Evolutionary conservation across 1,284 basidiomycete genomes (phyloP).

Genomic region (Tylopilus sp.): DNA sequence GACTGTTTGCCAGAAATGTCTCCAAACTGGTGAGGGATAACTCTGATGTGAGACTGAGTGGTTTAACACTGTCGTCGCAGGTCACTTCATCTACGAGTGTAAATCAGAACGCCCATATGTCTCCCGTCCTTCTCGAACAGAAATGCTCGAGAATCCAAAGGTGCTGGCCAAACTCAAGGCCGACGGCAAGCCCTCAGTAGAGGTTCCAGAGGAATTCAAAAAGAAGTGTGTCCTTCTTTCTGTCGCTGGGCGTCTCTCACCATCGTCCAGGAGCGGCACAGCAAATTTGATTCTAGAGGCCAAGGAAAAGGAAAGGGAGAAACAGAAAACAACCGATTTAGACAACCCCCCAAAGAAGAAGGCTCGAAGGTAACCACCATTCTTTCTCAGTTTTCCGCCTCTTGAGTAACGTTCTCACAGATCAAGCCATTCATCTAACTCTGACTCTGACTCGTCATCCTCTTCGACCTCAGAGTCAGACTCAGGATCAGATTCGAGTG

Average conservation of each 20-base stretch:
- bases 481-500: slow-evolving; percentile 41
- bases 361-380: slow-evolving; percentile 46
- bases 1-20: slow-evolving; percentile 78
- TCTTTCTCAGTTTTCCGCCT: not conserved
- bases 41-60: not conserved
- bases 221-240: slow-evolving; percentile 51
- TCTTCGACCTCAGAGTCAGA: slow-evolving; percentile 43
- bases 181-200: slow-evolving; percentile 66
- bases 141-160: slow-evolving; percentile 71
- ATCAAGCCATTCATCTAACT: slow-evolving; percentile 25
- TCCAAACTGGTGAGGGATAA: slow-evolving; percentile 54
- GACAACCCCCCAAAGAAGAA: slow-evolving; percentile 48
- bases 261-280: slow-evolving; percentile 53
- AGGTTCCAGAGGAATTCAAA: slow-evolving; percentile 80
- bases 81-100: slow-evolving; percentile 80
- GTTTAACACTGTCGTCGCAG: slow-evolving; percentile 38
- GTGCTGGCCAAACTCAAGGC: slow-evolving; percentile 61
- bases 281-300: slow-evolving; percentile 72
- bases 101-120: slow-evolving; percentile 71
- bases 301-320: slow-evolving; percentile 67
- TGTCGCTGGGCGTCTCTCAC: slow-evolving; percentile 6
- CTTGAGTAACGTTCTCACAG: slow-evolving; percentile 12
- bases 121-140: slow-evolving; percentile 72
- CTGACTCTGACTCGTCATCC: slow-evolving; percentile 34
- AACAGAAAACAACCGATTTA: slow-evolving; percentile 39